Evolutionary conservation across 2,329 filamentous ascomycete genomes (phyloP).

Genomic region (Exophiala phaeomuriformis): DNA sequence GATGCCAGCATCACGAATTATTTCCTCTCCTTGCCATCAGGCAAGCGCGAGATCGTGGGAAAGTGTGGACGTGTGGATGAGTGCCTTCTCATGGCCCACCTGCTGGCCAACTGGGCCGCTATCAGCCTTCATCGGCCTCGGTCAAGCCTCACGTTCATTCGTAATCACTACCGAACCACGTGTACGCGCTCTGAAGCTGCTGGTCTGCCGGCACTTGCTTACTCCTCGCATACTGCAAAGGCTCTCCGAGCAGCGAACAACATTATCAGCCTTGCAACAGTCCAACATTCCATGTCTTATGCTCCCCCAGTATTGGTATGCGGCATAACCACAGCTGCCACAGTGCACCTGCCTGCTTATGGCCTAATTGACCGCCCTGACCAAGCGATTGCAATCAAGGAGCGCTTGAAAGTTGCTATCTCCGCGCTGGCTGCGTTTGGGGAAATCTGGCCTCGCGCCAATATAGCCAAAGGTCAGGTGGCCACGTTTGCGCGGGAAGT

Average conservation of each 20-base stretch:
- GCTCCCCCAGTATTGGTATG: constrained; percentile 83
- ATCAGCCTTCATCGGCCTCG: constrained; percentile 75
- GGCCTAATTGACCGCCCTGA: constrained; percentile 43
- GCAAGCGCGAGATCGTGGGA: constrained; percentile 63
- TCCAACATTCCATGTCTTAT: constrained; percentile 50
- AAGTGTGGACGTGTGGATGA: constrained; percentile 70
- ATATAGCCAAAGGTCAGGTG: constrained; percentile 28
- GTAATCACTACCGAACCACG: constrained; percentile 57
- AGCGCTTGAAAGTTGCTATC: constrained; percentile 30
- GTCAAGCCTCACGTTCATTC: constrained; percentile 58
- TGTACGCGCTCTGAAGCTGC: constrained; percentile 48
- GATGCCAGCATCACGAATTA: constrained; percentile 60
- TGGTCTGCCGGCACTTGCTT: constrained; percentile 24
- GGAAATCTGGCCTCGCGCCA: constrained; percentile 31
- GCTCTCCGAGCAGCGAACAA: constrained; percentile 71
- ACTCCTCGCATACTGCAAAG: constrained; percentile 47
- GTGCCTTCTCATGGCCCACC: constrained; percentile 36
- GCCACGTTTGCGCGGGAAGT: constrained; percentile 24
- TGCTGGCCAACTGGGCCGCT: constrained; percentile 41
- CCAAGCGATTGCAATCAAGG: constrained; percentile 28
- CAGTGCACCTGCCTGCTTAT: constrained; percentile 77
- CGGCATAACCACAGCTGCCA: constrained; percentile 67
- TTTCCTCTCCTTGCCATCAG: constrained; percentile 67
- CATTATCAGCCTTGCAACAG: constrained; percentile 66
- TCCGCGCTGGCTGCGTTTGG: constrained; percentile 29